Evolutionary conservation across 2,329 filamentous ascomycete genomes (phyloP), one percentile per base, ranked within the genome.

Genomic region (Monosporascus sp.): DNA sequence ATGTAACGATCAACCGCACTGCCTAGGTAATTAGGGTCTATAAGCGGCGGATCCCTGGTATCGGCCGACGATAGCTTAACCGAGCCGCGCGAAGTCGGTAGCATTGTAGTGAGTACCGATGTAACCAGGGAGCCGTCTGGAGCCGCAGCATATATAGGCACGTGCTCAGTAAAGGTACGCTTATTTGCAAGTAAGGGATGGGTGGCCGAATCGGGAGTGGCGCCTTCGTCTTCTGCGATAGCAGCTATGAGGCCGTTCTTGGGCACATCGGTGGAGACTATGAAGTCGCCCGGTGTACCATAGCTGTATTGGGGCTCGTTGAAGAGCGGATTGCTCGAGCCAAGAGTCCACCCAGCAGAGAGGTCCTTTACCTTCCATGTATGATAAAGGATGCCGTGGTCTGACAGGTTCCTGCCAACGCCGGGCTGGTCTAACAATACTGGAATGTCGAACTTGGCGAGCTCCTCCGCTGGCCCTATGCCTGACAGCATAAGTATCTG

Each of bases 201-300:
- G 1, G 51, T 62, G 53, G 62, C 25, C 48, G 68, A 22, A 59
- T 68, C 63, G 0, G 65, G 60, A 58, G 59, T 51, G 46, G 60
- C 45, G 2, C 67, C 69, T 34, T 71, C 69, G 20, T 72, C 70
- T 41, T 62, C 62, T 27, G 62, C 53, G 6, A 72, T 68, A 3
- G 69, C 70, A 15, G 56, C 53, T 5, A 53, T 55, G 3, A 73
- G 64, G 0, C 63, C 64, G 0, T 68, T 58, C 15, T 60, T 61
- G 8, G 59, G 53, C 3, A 71, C 57, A 20, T 57, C 57, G 0
- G 60, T 62, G 1, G 61, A 65, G 7, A 68, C 66, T 14, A 71
- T 60, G 58, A 71, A 75, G 57, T 75, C 71, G 45, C 63, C 51
- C 0, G 72, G 71, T 4, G 63, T 55, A 1, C 72, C 73, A 42